Conservation (phyloP, 2,329 filamentous ascomycete species). For the Pseudogymnoascus sp. region DNA sequence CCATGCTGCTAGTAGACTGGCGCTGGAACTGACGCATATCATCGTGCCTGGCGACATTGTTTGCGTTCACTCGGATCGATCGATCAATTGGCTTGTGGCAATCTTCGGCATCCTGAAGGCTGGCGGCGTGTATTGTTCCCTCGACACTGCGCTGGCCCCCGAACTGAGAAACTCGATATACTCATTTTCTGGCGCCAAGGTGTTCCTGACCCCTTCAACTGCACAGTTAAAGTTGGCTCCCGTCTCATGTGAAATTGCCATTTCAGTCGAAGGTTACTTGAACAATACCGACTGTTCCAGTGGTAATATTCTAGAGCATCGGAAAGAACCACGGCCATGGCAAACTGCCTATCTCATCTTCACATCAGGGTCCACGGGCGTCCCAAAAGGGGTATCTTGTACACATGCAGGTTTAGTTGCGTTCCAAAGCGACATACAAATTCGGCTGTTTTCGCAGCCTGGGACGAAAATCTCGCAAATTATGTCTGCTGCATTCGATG, state of each 20-base stretch:
- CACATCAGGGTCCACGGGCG: constrained; percentile 39
- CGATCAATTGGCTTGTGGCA: constrained; percentile 36
- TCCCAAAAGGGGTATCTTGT: constrained; percentile 36
- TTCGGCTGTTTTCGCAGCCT: constrained; percentile 29
- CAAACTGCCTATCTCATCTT: constrained; percentile 35
- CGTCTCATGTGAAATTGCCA: too few relatives aligned
- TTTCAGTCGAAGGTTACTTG: too few relatives aligned
- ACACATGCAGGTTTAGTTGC: constrained; percentile 31
- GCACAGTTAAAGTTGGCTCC: background rate
- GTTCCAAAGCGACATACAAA: constrained; percentile 29
- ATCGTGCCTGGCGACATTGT: constrained; percentile 35
- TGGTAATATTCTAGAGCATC: background rate
- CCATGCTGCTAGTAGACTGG: too few relatives aligned
- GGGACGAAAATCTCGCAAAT: constrained; percentile 33
- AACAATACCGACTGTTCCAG: too few relatives aligned
- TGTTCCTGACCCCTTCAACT: constrained; percentile 22
- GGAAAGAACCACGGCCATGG: background rate
- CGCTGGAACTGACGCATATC: constrained; percentile 13
- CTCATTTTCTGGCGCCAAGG: constrained; percentile 17
- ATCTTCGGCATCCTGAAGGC: constrained; percentile 31
- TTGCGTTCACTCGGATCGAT: constrained; percentile 38
- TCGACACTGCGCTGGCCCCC: constrained; percentile 23
- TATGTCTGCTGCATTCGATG: constrained; percentile 39
- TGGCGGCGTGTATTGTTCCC: constrained; percentile 28
- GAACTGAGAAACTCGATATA: constrained; percentile 21